Evolutionary conservation across 2,329 filamentous ascomycete species (phyloP), one percentile per base, ranked within the genome.

Genomic region (Aspergillus puulaauensis): DNA sequence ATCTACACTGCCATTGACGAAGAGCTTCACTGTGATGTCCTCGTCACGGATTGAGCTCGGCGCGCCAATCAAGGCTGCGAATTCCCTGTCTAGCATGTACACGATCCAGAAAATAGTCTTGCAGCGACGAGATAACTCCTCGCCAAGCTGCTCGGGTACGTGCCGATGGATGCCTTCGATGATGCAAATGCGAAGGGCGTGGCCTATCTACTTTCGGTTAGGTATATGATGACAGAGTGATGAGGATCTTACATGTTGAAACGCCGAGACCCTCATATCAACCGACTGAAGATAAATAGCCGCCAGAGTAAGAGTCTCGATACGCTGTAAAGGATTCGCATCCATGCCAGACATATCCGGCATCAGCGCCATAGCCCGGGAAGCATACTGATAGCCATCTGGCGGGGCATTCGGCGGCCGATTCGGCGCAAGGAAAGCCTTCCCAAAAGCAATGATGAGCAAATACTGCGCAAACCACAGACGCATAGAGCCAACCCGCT

Each of bases 401-500:
- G 75, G 75, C 0, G 66, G 67, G 3, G 33, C 24, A 33, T 70
- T 66, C 35, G 70, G 67, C 2, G 60, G 43, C 35, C 61, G 68
- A 3, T 63, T 69, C 19, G 73, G 73, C 17, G 75, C 75, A 0
- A 80, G 73, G 19, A 85, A 82, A 0, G 80, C 80, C 61, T 84
- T 84, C 0, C 83, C 83, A 59, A 85, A 83, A 0, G 83, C 82
- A 4, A 85, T 72, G 3, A 85, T 74, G 1, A 84, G 70, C 2
- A 84, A 68, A 19, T 82, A 83, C 50, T 85, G 82, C 15, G 80
- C 76, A 52, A 81, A 83, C 73, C 80, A 83, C 1, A 83, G 67
- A 15, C 70, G 71, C 4, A 69, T 67, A 15, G 67, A 64, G 12
- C 61, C 60, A 2, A 63, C 64, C 23, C 68, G 66, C 6, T 62